phyloP scores from a whole-genome alignment of 371 early-diverging fungal genomes.

The Thermomucor indicae-seudaticae region DNA sequence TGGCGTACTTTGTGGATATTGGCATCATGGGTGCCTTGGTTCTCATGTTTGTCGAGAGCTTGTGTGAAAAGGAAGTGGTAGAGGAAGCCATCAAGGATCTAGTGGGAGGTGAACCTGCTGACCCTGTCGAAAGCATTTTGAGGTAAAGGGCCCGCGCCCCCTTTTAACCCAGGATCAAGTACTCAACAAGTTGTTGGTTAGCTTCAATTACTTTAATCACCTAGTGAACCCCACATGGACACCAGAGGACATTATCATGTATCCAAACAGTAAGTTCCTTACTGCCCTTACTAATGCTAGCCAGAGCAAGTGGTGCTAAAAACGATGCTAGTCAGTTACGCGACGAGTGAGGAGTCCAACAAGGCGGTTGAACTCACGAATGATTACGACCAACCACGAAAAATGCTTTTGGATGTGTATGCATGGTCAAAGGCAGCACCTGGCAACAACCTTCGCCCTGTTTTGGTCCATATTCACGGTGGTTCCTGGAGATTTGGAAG shows the following conservation, averaged over 20 bases:
- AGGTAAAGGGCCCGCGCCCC: conserved; percentile 6
- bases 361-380: conserved; percentile 25
- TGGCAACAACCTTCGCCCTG: conserved; percentile 28
- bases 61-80: conserved; percentile 15
- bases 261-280: conserved; percentile 44
- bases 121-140: conserved; percentile 10
- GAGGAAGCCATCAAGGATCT: conserved; percentile 18
- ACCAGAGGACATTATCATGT: conserved; percentile 35
- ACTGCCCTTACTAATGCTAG: not conserved
- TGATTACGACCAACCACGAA: conserved; percentile 23
- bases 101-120: conserved; percentile 7
- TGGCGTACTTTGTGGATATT: conserved; percentile 17
- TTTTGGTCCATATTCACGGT: conserved; percentile 63
- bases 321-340: conserved; percentile 44
- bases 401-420: conserved; percentile 45
- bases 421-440: conserved; percentile 17
- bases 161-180: not conserved
- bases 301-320: not conserved
- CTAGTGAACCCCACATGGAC: conserved; percentile 44
- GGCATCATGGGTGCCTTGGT: conserved; percentile 12
- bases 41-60: conserved; percentile 21
- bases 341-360: conserved; percentile 43
- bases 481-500: conserved; percentile 59
- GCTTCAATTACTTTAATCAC: conserved; percentile 6
- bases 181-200: not conserved